phyloP scores from a whole-genome alignment of 306 rosid genomes.

The Dalbergia cochinchinensis region DNA sequence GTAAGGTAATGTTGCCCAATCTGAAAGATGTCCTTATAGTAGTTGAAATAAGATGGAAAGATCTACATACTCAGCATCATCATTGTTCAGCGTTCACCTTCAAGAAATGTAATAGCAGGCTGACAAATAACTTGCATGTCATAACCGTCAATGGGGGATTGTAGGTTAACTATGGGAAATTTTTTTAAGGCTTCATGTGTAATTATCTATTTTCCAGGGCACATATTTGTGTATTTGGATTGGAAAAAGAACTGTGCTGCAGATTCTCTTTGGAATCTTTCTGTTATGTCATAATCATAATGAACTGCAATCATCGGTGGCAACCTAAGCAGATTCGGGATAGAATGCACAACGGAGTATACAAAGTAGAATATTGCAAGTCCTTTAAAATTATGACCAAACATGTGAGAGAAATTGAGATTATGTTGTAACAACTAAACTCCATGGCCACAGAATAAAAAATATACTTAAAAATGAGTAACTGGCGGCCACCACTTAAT shows the following conservation, averaged over 20 bases:
- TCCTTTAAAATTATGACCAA: conserved; percentile 32
- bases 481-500: neutral
- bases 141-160: too few species aligned
- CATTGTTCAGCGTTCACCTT: too few species aligned
- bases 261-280: too few species aligned
- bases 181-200: too few species aligned
- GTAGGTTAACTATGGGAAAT: too few species aligned
- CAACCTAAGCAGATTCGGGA: neutral
- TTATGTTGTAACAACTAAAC: neutral
- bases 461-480: neutral
- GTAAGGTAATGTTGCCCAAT: neutral
- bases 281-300: neutral
- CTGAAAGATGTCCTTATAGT: neutral
- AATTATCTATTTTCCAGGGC: too few species aligned
- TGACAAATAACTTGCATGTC: neutral
- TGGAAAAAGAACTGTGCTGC: too few species aligned
- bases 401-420: conserved; percentile 21
- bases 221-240: too few species aligned
- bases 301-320: neutral
- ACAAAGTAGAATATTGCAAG: neutral
- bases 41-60: neutral
- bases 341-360: neutral
- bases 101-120: too few species aligned
- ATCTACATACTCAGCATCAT: neutral
- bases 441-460: neutral